phyloP scores from a whole-genome alignment of 108 stramenopile species.

The Mediolabrus comicus region DNA sequence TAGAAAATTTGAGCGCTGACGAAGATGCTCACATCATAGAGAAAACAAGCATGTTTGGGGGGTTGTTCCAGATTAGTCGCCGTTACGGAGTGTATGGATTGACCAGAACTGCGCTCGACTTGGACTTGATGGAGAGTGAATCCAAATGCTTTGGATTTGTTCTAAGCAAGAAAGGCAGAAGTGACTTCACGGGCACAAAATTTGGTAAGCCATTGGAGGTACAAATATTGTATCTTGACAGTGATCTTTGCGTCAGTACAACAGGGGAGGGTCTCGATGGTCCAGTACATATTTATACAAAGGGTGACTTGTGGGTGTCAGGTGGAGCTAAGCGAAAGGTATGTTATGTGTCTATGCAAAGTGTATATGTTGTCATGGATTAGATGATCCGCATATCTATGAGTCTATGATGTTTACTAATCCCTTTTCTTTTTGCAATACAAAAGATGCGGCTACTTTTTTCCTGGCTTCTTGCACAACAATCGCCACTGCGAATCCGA shows the following conservation, averaged over 20 bases:
- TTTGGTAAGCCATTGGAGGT: conserved; percentile 39
- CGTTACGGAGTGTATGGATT: conserved; percentile 49
- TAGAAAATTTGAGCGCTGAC: conserved; percentile 55
- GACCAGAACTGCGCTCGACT: conserved; percentile 51
- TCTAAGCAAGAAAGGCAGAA: conserved; percentile 10
- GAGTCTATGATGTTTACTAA: background rate
- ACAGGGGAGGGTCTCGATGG: conserved; percentile 37
- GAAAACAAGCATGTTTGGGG: conserved; percentile 42
- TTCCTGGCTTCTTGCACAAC: conserved; percentile 25
- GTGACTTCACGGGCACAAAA: conserved; percentile 33
- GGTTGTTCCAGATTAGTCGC: conserved; percentile 23
- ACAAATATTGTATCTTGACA: conserved; percentile 59
- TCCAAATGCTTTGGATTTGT: conserved; percentile 24
- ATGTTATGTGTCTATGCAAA: conserved; percentile 5
- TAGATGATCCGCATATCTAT: too few species aligned
- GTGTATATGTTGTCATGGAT: background rate
- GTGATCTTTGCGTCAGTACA: conserved; percentile 57
- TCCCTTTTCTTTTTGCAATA: background rate
- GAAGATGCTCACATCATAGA: conserved; percentile 60
- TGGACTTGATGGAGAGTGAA: conserved; percentile 41
- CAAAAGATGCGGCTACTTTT: conserved; percentile 34
- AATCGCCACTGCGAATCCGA: conserved; percentile 44
- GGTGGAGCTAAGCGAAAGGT: conserved; percentile 44
- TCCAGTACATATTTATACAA: conserved; percentile 60
- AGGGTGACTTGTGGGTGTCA: conserved; percentile 46